phyloP scores from a whole-genome alignment of 148 eudicot species.

The Vaccinium macrocarpon region DNA sequence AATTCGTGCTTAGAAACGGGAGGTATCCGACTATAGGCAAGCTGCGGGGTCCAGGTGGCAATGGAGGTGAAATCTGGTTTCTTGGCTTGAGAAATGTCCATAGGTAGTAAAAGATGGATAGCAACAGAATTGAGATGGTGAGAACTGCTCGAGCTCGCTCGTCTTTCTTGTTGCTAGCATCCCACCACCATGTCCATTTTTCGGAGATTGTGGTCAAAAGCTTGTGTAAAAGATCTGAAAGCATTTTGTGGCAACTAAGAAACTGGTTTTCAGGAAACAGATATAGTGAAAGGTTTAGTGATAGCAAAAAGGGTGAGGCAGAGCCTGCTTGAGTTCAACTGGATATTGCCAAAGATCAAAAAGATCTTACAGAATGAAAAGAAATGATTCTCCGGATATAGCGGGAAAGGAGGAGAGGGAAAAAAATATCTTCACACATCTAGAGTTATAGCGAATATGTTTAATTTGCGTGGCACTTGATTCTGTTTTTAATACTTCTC shows the following conservation, averaged over 20 bases:
- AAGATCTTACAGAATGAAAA: no score
- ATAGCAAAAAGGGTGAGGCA: not conserved
- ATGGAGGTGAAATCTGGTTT: not conserved
- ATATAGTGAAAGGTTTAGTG: not conserved
- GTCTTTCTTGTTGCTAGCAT: not conserved
- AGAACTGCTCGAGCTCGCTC: not conserved
- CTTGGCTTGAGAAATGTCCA: not conserved
- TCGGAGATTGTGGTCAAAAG: no score
- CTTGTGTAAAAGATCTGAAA: not conserved
- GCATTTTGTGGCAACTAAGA: not conserved
- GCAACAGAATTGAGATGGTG: not conserved
- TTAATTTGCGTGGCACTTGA: no score
- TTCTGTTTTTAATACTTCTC: no score
- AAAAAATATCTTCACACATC: no score
- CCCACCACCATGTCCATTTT: constrained; percentile 3
- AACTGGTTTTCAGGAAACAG: not conserved
- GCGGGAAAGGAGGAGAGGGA: no score
- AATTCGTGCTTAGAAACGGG: constrained; percentile 28
- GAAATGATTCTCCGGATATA: no score
- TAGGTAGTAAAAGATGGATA: not conserved
- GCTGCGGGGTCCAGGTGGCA: constrained; percentile 47
- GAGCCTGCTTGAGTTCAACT: not conserved
- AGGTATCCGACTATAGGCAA: constrained; percentile 43
- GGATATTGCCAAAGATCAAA: not conserved
- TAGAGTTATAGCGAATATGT: not conserved